phyloP scores from a whole-genome alignment of 2,329 filamentous ascomycete species.

The Talaromyces islandicus region DNA sequence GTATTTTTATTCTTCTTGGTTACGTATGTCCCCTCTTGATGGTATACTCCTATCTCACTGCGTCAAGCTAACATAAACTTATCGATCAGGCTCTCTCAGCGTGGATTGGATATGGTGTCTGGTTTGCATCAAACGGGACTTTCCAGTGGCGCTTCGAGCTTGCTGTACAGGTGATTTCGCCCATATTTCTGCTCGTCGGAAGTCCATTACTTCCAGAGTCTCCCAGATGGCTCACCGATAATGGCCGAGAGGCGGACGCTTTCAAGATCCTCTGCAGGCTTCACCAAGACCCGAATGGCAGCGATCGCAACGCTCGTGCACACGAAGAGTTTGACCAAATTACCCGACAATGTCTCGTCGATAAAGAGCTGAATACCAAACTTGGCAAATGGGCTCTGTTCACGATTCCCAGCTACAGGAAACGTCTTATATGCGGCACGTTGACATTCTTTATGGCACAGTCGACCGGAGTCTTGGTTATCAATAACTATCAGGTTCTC shows the following conservation, averaged over 20 bases:
- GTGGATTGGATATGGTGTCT: not conserved
- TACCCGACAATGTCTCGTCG: not conserved
- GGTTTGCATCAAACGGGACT: not conserved
- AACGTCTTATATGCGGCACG: not conserved
- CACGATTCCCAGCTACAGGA: not conserved
- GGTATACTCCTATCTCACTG: too few species aligned
- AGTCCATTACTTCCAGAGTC: constrained; percentile 7
- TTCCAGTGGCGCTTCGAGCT: not conserved
- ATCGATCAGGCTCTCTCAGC: not conserved
- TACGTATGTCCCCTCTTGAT: not conserved
- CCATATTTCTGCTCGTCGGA: not conserved
- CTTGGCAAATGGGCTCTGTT: not conserved
- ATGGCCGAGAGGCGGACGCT: not conserved
- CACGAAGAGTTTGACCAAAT: not conserved
- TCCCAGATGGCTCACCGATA: constrained; percentile 3
- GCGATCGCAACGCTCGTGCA: not conserved
- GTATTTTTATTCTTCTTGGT: not conserved
- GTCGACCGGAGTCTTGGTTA: not conserved
- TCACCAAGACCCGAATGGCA: constrained; percentile 18
- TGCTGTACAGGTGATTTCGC: not conserved
- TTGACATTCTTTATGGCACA: not conserved
- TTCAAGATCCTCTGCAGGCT: constrained; percentile 24
- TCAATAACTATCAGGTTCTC: not conserved
- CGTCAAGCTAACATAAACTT: not conserved
- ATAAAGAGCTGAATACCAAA: too few species aligned